Conservation (phyloP, 352 stramenopile species). For the Globisporangium irregulare region DNA sequence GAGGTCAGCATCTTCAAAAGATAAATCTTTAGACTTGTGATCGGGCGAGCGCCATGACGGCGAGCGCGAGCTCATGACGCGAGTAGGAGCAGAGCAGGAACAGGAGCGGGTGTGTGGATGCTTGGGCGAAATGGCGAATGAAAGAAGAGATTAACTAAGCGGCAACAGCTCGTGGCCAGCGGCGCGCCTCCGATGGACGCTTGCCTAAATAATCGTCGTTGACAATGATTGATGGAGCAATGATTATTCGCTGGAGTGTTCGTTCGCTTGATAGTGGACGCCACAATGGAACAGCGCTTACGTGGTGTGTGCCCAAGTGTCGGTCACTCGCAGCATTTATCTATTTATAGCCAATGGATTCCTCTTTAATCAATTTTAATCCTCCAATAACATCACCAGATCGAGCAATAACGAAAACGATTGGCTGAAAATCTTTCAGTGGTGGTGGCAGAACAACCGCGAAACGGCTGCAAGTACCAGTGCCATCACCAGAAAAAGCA, state of each 20-base stretch:
- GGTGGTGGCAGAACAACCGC: neutral
- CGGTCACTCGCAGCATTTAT: neutral
- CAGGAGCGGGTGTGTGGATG: neutral
- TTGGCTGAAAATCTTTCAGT: constrained; percentile 10
- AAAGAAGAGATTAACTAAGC: neutral
- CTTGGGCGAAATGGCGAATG: neutral
- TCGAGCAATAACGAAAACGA: neutral
- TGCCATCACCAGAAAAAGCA: neutral
- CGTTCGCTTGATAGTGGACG: neutral
- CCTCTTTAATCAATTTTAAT: neutral
- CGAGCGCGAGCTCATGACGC: neutral
- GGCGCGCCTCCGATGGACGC: neutral
- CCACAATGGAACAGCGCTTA: neutral
- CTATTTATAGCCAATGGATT: constrained; percentile 3
- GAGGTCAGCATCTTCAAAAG: neutral
- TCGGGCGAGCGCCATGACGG: neutral
- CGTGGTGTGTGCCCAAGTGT: neutral
- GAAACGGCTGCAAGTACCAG: neutral
- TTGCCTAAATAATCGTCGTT: too few relatives aligned
- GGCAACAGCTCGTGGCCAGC: neutral
- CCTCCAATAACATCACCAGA: neutral
- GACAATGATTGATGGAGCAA: too few relatives aligned
- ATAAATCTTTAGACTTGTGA: neutral
- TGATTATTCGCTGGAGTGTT: too few relatives aligned
- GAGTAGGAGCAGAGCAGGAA: neutral